These are phyloP conservation scores for Fraxinus quadrangulata DNA, from an alignment of 257 asterid species.

Conservation along the genomic window DNA sequence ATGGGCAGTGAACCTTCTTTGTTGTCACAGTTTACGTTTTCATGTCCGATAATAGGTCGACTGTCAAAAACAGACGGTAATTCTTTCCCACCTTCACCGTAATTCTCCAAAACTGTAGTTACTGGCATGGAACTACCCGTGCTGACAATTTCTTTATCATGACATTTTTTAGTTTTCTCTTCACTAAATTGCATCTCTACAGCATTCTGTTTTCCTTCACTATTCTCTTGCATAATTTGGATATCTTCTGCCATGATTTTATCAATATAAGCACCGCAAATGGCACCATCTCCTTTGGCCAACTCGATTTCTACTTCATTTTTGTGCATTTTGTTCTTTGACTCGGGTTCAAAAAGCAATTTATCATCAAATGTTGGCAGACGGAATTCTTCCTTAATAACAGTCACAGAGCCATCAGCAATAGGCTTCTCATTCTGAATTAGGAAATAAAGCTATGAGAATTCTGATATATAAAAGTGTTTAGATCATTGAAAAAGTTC, in stretches of 20 bases:
- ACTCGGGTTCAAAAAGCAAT: not conserved
- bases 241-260: not conserved
- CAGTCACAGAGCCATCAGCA: conserved; percentile 14
- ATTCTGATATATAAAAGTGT: no score
- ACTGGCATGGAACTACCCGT: not conserved
- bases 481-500: no score
- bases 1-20: not conserved
- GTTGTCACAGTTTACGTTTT: not conserved
- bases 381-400: not conserved
- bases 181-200: conserved; percentile 9
- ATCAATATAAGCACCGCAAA: not conserved
- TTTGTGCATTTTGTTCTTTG: not conserved
- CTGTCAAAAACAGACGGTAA: conserved; percentile 11
- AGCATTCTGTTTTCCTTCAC: not conserved
- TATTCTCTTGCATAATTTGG: not conserved
- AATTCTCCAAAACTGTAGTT: conserved; percentile 10
- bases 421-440: conserved; percentile 42
- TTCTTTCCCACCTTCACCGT: conserved; percentile 17
- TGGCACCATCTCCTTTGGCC: not conserved
- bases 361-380: conserved; percentile 13
- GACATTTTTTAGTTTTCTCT: not conserved
- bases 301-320: conserved; percentile 1
- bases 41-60: conserved; percentile 4
- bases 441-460: no score
- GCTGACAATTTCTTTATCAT: conserved; percentile 16